Evolutionary conservation across 805 yeast genomes (phyloP), one percentile per base, ranked within the genome.

Genomic region (Lipomyces oligophaga): DNA sequence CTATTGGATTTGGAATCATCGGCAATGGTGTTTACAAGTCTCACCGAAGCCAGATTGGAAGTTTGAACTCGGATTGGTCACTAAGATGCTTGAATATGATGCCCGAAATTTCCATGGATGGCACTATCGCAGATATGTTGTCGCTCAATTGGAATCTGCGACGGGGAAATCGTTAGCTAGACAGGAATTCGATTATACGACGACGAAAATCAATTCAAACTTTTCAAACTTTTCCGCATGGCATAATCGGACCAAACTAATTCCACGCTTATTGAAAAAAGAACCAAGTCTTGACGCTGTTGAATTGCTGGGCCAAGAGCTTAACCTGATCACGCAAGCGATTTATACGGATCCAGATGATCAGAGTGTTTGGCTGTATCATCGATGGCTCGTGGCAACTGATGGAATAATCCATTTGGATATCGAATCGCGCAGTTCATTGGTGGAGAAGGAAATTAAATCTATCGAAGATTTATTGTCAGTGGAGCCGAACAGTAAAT

Each of bases 1-100:
- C 33, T 93, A 93, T 62, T 93, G 97, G 96, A 81, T 93, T 10
- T 93, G 97, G 97, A 84, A 81, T 58, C 97, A 93, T 63, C 72
- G 98, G 30, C 67, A 76, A 8, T 93, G 98, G 97, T 75, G 84
- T 35, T 65, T 90, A 32, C 73, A 76, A 28, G 46, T 43, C 24
- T 62, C 70, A 16, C 76, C 77, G 27, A 71, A 74, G 1, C 57
- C 60, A 0, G 77, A 49, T n/a, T 87, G 94, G 93, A 63, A 69
- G n/a, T 62, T 60, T 26, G 98, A 93, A 63, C 66, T 93, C 58
- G 71, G 65, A 1, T 72, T 88, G 6, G 89, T 86, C 1, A 77
- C 76, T 48, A 79, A 79, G 58, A 68, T 93, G 58, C 71, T 90
- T 43, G 73, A 74, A 21, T 64, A 76, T 41, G 98, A 93, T 61